These are phyloP conservation scores for Rhododendron molle DNA, from an alignment of 148 eudicot genomes.

Conservation along the genomic window DNA sequence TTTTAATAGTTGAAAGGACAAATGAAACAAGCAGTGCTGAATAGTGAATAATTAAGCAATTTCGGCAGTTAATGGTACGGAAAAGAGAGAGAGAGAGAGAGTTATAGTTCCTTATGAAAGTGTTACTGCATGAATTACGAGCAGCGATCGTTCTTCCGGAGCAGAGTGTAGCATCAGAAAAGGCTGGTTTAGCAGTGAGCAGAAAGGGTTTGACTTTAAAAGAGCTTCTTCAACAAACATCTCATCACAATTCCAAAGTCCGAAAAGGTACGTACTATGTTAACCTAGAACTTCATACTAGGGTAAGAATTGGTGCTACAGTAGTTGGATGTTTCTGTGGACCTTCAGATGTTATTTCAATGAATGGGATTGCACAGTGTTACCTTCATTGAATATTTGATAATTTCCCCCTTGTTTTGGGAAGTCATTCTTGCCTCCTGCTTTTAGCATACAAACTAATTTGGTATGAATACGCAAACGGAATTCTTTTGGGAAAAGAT, in stretches of 20 bases:
- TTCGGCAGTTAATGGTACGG: background rate
- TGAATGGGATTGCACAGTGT: background rate
- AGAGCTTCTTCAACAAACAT: slow-evolving; percentile 92
- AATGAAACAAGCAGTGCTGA: background rate
- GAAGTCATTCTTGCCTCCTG: background rate
- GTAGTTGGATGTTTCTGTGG: background rate
- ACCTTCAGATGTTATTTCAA: background rate
- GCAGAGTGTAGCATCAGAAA: slow-evolving; percentile 88
- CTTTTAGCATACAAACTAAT: background rate
- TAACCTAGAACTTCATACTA: background rate
- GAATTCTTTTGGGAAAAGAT: background rate
- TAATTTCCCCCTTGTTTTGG: background rate
- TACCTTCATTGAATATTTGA: background rate
- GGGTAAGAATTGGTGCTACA: background rate
- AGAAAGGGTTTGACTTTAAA: slow-evolving; percentile 87
- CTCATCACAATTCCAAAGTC: slow-evolving; percentile 87
- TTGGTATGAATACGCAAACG: background rate
- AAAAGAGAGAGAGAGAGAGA: too few species aligned
- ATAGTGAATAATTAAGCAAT: background rate
- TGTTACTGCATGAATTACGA: slow-evolving; percentile 17
- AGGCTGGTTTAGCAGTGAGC: slow-evolving; percentile 77
- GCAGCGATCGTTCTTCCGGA: slow-evolving; percentile 87
- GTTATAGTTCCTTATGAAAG: background rate
- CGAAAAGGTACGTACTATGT: slow-evolving; percentile 59
- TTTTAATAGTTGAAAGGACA: background rate